Evolutionary conservation across 345 rosid genomes (phyloP).

Genomic region (Corchorus capsularis): DNA sequence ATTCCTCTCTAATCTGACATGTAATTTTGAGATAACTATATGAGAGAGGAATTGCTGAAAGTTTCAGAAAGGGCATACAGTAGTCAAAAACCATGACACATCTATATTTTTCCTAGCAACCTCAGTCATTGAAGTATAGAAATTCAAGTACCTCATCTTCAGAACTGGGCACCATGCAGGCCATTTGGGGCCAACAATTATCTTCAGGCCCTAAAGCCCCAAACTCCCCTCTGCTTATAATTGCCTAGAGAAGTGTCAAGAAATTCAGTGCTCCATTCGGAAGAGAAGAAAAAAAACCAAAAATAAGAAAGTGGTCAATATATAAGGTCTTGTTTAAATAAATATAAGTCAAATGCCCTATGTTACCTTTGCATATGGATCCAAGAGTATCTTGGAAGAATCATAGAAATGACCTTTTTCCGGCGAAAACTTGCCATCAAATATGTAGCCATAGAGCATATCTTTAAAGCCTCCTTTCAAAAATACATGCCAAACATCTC

Average conservation of each 20-base stretch:
- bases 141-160: constrained; percentile 60
- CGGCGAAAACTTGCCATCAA: constrained; percentile 74
- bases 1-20: background rate
- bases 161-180: constrained; percentile 67
- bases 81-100: background rate
- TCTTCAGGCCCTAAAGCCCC: constrained; percentile 68
- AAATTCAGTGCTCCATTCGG: background rate
- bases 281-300: background rate
- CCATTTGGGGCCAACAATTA: constrained; percentile 95
- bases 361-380: constrained; percentile 88
- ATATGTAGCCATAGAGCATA: constrained; percentile 76
- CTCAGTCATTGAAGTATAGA: background rate
- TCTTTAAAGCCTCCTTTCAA: constrained; percentile 71
- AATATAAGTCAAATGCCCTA: constrained; percentile 2
- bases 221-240: constrained; percentile 82
- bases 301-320: background rate
- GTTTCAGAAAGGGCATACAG: background rate
- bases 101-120: background rate
- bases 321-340: background rate
- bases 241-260: constrained; percentile 56
- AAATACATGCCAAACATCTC: constrained; percentile 86
- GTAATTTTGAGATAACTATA: background rate
- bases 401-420: constrained; percentile 71
- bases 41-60: background rate
- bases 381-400: constrained; percentile 62